phyloP scores from a whole-genome alignment of 805 yeast species.

The Metschnikowia shivogae region DNA sequence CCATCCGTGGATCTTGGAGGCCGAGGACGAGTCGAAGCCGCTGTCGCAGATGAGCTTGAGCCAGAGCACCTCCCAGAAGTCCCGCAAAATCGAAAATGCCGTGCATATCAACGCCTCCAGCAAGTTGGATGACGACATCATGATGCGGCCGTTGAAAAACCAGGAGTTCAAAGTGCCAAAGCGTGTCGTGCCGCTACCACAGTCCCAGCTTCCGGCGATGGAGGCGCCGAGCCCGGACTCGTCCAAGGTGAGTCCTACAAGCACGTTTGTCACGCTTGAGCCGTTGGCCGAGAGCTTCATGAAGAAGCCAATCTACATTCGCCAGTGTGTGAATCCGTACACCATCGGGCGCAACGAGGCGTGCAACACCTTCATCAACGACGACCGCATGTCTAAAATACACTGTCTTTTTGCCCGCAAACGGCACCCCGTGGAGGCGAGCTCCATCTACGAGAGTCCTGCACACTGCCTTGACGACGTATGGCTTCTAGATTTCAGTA shows the following conservation, averaged over 20 bases:
- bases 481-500: conserved; percentile 76
- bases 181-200: conserved; percentile 41
- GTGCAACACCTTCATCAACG: conserved; percentile 59
- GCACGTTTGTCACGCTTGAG: conserved; percentile 58
- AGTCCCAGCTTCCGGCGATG: conserved; percentile 24
- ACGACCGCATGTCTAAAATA: conserved; percentile 74
- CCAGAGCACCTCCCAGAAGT: conserved; percentile 69
- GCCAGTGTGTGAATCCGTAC: conserved; percentile 63
- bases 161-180: conserved; percentile 42
- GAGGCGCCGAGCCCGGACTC: not conserved
- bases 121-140: conserved; percentile 40
- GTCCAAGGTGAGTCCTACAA: conserved; percentile 37
- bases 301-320: conserved; percentile 50
- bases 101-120: conserved; percentile 31
- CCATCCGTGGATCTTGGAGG: conserved; percentile 73
- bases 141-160: conserved; percentile 36
- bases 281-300: conserved; percentile 47
- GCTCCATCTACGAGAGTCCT: conserved; percentile 59
- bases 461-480: conserved; percentile 70
- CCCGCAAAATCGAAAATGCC: conserved; percentile 39
- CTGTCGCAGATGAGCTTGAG: conserved; percentile 47
- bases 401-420: conserved; percentile 71
- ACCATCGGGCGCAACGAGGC: conserved; percentile 69
- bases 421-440: conserved; percentile 52
- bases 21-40: conserved; percentile 19